Evolutionary conservation across 768 basidiomycete species (phyloP), one percentile per base, ranked within the genome.

Genomic region (Pisolithus sp.): DNA sequence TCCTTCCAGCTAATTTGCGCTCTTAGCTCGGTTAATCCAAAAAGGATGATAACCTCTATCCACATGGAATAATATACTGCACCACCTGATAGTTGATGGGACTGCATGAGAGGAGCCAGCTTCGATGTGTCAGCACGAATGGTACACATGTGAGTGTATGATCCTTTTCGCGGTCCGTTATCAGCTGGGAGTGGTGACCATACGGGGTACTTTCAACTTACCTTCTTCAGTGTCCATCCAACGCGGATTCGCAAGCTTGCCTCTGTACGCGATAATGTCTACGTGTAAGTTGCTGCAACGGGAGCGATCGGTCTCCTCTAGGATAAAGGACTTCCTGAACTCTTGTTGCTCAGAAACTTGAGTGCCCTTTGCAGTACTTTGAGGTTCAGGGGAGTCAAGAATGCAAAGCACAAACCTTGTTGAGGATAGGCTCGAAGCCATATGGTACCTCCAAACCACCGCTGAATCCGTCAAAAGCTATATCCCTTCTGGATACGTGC

Each of bases 1-100:
- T 76, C 74, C 45, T 62, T 60, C 76, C 78, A 81, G 8, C 68
- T 66, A n/a, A 80, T 70, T 47, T 77, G 74, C 0, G 78, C 78
- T 59, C 73, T 73, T 48, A 80, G 55, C 48, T 81, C 80, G 10
- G 77, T 80, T 30, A 76, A 57, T 1, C 78, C 80, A 52, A 81
- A 78, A 1, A 74, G 62, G 12, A 81, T 52, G n/a, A 80, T 66
- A 12, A 81, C 59, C 23, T 63, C 54, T 30, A 58, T 23, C 21
- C 50, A 13, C n/a, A 50, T 47, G 21, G 51, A 49, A 31, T 56
- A 58, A 28, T 56, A 58, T 17, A 37, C 37, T 28, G 39, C 54
- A 26, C 55, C 49, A 26, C 56, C 51, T 9, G 45, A 18, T 9
- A 52, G 38, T 1, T 39, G 42, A 31, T 50, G 38, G 15, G 52